Percentiles rank a stretch among this genome's conserved stretches.
phyloP scores from a whole-genome alignment of 2,329 filamentous ascomycete genomes.

The Colletotrichum costaricense region DNA sequence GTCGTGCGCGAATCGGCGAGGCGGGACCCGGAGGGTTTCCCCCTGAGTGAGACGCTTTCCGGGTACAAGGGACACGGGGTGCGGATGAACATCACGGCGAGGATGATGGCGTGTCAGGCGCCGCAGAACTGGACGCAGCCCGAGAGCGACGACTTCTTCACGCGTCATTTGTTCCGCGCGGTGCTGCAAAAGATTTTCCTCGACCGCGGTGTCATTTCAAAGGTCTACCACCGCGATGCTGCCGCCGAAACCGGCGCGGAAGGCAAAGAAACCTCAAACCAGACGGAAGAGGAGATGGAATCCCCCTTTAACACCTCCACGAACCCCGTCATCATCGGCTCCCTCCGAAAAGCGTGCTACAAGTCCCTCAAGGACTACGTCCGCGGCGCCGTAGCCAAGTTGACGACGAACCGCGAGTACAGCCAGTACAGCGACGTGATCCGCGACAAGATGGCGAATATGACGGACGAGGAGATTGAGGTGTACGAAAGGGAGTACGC shows the following conservation, averaged over 20 bases:
- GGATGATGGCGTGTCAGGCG: conserved; percentile 98
- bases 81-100: conserved; percentile 91
- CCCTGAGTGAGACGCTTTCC: conserved; percentile 82
- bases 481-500: conserved; percentile 75
- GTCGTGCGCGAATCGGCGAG: conserved; percentile 75
- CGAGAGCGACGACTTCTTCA: conserved; percentile 91
- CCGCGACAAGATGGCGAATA: conserved; percentile 69
- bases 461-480: conserved; percentile 82
- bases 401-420: conserved; percentile 69
- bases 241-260: conserved; percentile 43
- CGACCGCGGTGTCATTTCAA: conserved; percentile 81
- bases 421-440: conserved; percentile 71
- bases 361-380: conserved; percentile 80
- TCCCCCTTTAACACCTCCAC: conserved; percentile 69
- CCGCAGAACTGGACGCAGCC: conserved; percentile 88
- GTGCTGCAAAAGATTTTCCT: conserved; percentile 93
- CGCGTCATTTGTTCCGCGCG: conserved; percentile 91
- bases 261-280: conserved; percentile 33
- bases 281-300: conserved; percentile 39
- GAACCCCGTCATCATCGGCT: conserved; percentile 87
- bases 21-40: conserved; percentile 92
- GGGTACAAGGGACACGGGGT: conserved; percentile 73
- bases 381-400: conserved; percentile 81
- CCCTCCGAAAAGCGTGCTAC: conserved; percentile 84
- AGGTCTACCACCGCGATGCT: conserved; percentile 57